Base-by-base conservation (phyloP, 164 flowering plant genomes). In the Stephania cephalantha region DNA sequence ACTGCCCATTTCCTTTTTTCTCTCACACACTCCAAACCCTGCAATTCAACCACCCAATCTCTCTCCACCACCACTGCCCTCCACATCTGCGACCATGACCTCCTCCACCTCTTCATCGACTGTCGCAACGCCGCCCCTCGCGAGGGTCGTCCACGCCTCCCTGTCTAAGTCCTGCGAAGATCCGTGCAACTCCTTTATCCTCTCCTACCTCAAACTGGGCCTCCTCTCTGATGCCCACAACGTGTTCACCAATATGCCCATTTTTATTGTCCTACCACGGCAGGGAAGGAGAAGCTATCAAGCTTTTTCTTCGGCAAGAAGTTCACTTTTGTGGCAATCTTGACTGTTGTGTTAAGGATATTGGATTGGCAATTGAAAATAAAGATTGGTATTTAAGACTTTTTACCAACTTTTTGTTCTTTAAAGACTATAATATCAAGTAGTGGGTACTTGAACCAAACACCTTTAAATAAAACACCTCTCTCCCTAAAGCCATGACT, bases 321-420 rank as follows among this genome's bases (percentile, higher is more conserved):
- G 78, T 92, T 78, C 69, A 85, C 80, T 68, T 89, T 87, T 69
- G 97, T 93, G 48, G 96, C 92, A 1, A 70, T 92, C 30, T 84
- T 95, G 72, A 89, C 92, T 69, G 95, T 68, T 93, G 97, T 75
- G 82, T 79, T 69, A 25, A 85, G 88, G 31, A n/a, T 80, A 30
- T 70, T 76, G 73, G 82, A 85, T 22, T 76, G 83, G 2, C 76
- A 81, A 7, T 79, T 93, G 81, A 25, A 25, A 25, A 25, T 25
- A 25, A 25, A 25, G 25, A 25, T 25, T 0, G 25, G 25, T 25
- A 25, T 25, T 25, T 25, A 25, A 25, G 25, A 25, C 25, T 25
- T 25, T 25, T 25, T 25, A 25, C 25, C 25, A 25, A 25, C 25
- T 25, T 25, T 25, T 25, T 25, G 25, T 25, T 25, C 25, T 25